A percentile compares a stretch with the other conserved stretches of the same genome.
These are phyloP conservation scores for Lentinula novae-zelandiae DNA, from an alignment of 1,284 basidiomycete genomes.

Conservation along the genomic window DNA sequence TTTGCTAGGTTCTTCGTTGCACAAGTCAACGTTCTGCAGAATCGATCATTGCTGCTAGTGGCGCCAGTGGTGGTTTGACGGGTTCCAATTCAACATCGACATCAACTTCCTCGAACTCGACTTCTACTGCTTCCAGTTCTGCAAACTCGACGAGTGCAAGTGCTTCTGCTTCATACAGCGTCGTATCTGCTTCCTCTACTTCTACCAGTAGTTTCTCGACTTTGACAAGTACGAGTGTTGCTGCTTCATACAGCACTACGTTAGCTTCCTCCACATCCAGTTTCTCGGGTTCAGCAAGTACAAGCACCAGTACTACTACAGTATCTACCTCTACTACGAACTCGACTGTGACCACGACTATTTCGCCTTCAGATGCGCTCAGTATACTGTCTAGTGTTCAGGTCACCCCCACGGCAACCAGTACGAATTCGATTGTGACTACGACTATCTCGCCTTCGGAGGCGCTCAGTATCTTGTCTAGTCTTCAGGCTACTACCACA, in stretches of 20 bases:
- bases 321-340: not conserved
- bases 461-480: conserved; percentile 38
- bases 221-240: not conserved
- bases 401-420: not conserved
- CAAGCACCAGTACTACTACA: not conserved
- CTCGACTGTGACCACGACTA: conserved; percentile 19
- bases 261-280: conserved; percentile 16
- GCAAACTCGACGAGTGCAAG: conserved; percentile 2
- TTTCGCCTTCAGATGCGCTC: conserved; percentile 38
- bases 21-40: conserved; percentile 40
- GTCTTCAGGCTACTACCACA: conserved; percentile 17
- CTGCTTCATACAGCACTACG: conserved; percentile 33
- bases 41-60: conserved; percentile 39
- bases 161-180: conserved; percentile 7
- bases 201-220: not conserved
- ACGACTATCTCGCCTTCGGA: conserved; percentile 34
- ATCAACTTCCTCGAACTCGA: not conserved
- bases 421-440: not conserved
- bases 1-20: conserved; percentile 38
- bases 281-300: not conserved
- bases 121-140: not conserved
- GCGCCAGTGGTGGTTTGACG: conserved; percentile 38
- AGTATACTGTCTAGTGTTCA: conserved; percentile 35
- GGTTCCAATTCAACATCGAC: conserved; percentile 22
- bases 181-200: not conserved